Conservation (phyloP, 495 filamentous ascomycete genomes). For the Penicillium salamii region DNA sequence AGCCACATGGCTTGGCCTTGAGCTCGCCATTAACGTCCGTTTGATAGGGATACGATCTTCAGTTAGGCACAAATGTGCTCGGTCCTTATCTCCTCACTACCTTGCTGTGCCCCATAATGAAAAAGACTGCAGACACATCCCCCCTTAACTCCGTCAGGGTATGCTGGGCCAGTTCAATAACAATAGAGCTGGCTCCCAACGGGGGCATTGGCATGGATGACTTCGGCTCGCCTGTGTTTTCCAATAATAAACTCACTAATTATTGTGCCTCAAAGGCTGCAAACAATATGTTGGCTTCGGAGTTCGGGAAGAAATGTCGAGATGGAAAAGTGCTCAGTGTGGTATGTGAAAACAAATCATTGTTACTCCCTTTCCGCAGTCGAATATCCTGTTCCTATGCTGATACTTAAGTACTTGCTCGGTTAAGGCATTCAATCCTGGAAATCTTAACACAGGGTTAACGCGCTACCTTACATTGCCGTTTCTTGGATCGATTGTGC, state of each 20-base stretch:
- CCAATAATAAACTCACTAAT: background rate
- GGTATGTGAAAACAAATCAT: no score
- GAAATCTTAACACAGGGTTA: background rate
- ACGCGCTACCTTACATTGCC: background rate
- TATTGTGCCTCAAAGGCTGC: background rate
- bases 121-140: slow-evolving; percentile 28
- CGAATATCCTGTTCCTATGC: no score
- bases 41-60: slow-evolving; percentile 38
- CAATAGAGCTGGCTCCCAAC: background rate
- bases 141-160: slow-evolving; percentile 33
- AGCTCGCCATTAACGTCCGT: background rate
- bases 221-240: background rate
- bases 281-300: background rate
- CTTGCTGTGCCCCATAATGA: slow-evolving; percentile 43
- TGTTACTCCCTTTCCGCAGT: no score
- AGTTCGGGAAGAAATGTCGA: background rate
- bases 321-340: background rate
- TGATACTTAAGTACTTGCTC: no score
- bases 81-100: slow-evolving; percentile 47
- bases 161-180: slow-evolving; percentile 24
- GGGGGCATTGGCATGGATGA: slow-evolving; percentile 12
- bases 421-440: background rate
- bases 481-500: background rate
- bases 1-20: background rate
- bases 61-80: slow-evolving; percentile 47